Evolutionary conservation across 2,329 filamentous ascomycete species (phyloP).

Genomic region (Ascochyta fabae): DNA sequence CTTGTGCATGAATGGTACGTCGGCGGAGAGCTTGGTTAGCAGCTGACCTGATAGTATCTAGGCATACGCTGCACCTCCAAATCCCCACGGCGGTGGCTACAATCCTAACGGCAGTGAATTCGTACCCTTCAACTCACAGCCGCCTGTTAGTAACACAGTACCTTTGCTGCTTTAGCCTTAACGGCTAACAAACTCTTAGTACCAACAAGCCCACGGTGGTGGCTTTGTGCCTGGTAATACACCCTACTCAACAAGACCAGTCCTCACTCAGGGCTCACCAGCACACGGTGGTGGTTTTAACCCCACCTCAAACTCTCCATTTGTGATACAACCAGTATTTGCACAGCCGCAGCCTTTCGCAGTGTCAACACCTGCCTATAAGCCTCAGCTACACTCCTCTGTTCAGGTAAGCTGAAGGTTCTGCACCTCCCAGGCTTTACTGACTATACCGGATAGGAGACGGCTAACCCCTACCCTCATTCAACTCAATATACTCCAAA

Average conservation of each 20-base stretch:
- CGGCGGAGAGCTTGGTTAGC: background rate
- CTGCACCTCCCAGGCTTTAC: background rate
- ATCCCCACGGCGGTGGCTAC: slow-evolving; percentile 32
- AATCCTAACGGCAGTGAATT: slow-evolving; percentile 24
- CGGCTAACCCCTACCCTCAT: slow-evolving; percentile 14
- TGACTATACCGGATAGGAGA: slow-evolving; percentile 15
- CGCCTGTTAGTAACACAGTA: slow-evolving; percentile 3
- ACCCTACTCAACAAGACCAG: background rate
- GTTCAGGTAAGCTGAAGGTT: slow-evolving; percentile 16
- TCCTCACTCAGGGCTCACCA: background rate
- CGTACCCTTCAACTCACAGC: slow-evolving; percentile 8
- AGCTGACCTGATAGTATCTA: slow-evolving; percentile 13
- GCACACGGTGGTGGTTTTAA: slow-evolving; percentile 25
- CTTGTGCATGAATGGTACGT: slow-evolving; percentile 24
- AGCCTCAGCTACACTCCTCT: slow-evolving; percentile 13
- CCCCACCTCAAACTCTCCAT: slow-evolving; percentile 23
- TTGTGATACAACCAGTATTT: slow-evolving; percentile 7
- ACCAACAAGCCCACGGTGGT: slow-evolving; percentile 5
- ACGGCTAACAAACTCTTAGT: background rate
- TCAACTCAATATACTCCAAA: slow-evolving; percentile 12
- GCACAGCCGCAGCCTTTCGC: slow-evolving; percentile 16
- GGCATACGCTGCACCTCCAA: slow-evolving; percentile 25
- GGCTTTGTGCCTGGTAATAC: background rate
- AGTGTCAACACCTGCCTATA: slow-evolving; percentile 16
- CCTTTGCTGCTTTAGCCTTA: background rate